phyloP scores from a whole-genome alignment of 1,284 basidiomycete species.

The Moesziomyces globuligerus region DNA sequence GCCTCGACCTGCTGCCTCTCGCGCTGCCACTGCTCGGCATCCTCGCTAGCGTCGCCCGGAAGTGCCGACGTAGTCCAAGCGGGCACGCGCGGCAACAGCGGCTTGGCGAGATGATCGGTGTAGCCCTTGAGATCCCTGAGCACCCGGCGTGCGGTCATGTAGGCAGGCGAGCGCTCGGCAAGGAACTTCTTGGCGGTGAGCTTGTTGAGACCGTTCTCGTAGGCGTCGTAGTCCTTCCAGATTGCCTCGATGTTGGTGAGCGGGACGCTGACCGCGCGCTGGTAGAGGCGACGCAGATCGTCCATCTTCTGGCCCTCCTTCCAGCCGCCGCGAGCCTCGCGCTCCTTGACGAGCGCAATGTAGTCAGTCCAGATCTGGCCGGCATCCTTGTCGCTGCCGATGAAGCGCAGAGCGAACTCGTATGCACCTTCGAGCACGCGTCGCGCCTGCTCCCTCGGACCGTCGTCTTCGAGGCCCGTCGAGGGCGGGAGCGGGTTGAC shows the following conservation, averaged over 20 bases:
- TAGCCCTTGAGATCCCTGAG: slow-evolving; percentile 79
- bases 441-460: slow-evolving; percentile 73
- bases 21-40: slow-evolving; percentile 69
- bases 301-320: slow-evolving; percentile 97
- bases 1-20: slow-evolving; percentile 81
- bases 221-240: slow-evolving; percentile 94
- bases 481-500: slow-evolving; percentile 64
- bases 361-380: slow-evolving; percentile 74
- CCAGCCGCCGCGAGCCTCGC: slow-evolving; percentile 75
- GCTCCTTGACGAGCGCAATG: slow-evolving; percentile 83
- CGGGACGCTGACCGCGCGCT: slow-evolving; percentile 91
- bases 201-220: slow-evolving; percentile 89
- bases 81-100: slow-evolving; percentile 57
- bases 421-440: slow-evolving; percentile 85
- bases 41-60: slow-evolving; percentile 71
- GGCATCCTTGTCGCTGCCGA: slow-evolving; percentile 77
- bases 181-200: slow-evolving; percentile 96
- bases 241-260: slow-evolving; percentile 90
- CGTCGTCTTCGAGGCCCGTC: slow-evolving; percentile 68
- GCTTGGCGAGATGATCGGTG: slow-evolving; percentile 70
- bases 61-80: slow-evolving; percentile 47
- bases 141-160: slow-evolving; percentile 92
- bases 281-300: slow-evolving; percentile 87
- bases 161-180: slow-evolving; percentile 80
- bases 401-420: slow-evolving; percentile 89